These are phyloP conservation scores for Lactarius indigo DNA, from an alignment of 768 basidiomycete species.

Conservation along the genomic window DNA sequence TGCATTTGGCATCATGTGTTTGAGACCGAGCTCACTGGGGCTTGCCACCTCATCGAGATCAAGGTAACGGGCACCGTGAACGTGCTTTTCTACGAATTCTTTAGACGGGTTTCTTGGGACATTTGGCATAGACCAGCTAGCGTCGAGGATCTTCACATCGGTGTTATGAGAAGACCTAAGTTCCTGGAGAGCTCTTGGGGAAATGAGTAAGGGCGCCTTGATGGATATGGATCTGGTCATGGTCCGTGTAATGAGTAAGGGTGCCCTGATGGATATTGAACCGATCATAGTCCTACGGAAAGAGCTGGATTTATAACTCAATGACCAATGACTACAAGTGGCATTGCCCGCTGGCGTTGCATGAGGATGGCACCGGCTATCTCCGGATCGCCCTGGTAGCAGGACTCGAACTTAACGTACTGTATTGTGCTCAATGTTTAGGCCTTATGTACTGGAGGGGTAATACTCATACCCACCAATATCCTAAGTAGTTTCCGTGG, in stretches of 20 bases:
- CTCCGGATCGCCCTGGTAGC: not conserved
- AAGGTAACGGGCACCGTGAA: constrained; percentile 71
- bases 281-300: not conserved
- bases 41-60: constrained; percentile 79
- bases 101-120: constrained; percentile 62
- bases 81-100: constrained; percentile 64
- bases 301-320: not conserved
- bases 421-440: not conserved
- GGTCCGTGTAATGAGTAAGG: not conserved
- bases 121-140: constrained; percentile 94
- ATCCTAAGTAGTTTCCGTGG: not conserved
- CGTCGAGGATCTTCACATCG: constrained; percentile 57
- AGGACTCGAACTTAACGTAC: not conserved
- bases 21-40: constrained; percentile 71
- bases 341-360: not conserved
- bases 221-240: constrained; percentile 12
- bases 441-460: not conserved
- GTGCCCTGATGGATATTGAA: not conserved
- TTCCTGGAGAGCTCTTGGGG: constrained; percentile 32
- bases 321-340: not conserved
- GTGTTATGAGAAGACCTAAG: constrained; percentile 27
- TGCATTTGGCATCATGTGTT: constrained; percentile 89
- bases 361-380: not conserved
- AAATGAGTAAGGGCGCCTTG: constrained; percentile 32
- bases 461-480: not conserved